Evolutionary conservation across 2,329 filamentous ascomycete species (phyloP).

Genomic region (Epichloe glyceriae): DNA sequence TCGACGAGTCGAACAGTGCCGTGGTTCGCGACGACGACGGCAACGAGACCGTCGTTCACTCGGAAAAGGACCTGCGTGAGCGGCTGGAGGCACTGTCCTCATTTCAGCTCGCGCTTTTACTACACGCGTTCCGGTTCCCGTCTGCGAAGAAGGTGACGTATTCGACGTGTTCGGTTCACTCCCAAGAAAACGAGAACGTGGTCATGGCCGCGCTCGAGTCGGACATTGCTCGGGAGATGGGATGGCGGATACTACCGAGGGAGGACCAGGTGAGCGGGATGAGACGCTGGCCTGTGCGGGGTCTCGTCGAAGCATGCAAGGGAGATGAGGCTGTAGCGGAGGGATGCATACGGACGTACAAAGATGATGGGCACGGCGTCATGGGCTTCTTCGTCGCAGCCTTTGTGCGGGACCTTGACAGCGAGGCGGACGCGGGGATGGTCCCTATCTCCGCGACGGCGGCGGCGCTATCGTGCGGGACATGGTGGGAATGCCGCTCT

Average conservation of each 20-base stretch:
- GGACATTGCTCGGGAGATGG: slow-evolving; percentile 47
- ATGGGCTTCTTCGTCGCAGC: slow-evolving; percentile 96
- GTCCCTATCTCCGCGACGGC: slow-evolving; percentile 41
- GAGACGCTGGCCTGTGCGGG: slow-evolving; percentile 59
- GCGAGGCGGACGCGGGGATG: slow-evolving; percentile 18
- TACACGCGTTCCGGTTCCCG: slow-evolving; percentile 76
- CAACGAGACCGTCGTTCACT: slow-evolving; percentile 36
- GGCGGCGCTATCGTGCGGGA: slow-evolving; percentile 38
- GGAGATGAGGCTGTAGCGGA: slow-evolving; percentile 47
- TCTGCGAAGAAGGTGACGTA: slow-evolving; percentile 68
- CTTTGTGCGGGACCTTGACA: slow-evolving; percentile 41
- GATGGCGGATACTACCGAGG: slow-evolving; percentile 67
- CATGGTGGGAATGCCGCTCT: slow-evolving; percentile 23
- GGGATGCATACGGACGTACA: slow-evolving; percentile 69
- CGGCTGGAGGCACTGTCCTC: slow-evolving; percentile 62
- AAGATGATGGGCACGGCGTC: slow-evolving; percentile 67
- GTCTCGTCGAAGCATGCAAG: slow-evolving; percentile 34
- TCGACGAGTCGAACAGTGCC: slow-evolving; percentile 17
- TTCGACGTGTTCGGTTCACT: slow-evolving; percentile 84
- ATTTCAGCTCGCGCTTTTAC: slow-evolving; percentile 71
- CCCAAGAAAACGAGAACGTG: slow-evolving; percentile 79
- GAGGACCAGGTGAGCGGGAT: slow-evolving; percentile 66
- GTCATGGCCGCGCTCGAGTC: slow-evolving; percentile 61
- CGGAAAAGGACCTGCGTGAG: slow-evolving; percentile 43
- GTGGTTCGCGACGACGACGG: slow-evolving; percentile 46